Conservation (phyloP, 1,284 basidiomycete species). For the Austropuccinia psidii region DNA sequence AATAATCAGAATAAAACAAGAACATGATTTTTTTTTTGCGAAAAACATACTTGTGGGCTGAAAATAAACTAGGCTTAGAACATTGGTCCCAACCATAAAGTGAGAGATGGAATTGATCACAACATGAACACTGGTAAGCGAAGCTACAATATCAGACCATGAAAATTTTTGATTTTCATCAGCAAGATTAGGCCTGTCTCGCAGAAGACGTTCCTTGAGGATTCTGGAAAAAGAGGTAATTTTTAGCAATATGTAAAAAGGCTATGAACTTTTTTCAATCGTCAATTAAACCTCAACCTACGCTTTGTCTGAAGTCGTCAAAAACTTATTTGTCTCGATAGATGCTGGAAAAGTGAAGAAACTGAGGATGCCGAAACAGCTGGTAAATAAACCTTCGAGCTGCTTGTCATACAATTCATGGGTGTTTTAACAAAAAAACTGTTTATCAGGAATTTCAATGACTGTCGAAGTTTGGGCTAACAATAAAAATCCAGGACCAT, state of each 20-base stretch:
- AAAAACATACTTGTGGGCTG: constrained; percentile 2
- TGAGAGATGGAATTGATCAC: not conserved
- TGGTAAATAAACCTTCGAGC: constrained; percentile 15
- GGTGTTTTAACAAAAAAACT: too few relatives aligned
- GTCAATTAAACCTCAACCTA: not conserved
- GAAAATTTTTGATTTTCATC: not conserved
- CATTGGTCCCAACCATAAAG: not conserved
- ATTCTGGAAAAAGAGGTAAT: constrained; percentile 12
- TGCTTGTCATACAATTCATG: too few relatives aligned
- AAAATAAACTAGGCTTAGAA: constrained; percentile 20
- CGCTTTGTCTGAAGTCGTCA: not conserved
- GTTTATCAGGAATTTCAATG: not conserved
- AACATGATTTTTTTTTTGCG: too few relatives aligned
- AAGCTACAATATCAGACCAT: not conserved
- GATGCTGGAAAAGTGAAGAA: constrained; percentile 11
- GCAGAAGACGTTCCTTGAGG: not conserved
- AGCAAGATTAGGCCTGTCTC: not conserved
- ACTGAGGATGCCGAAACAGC: not conserved
- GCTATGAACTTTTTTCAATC: too few relatives aligned
- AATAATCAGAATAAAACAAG: too few relatives aligned
- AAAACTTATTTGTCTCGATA: not conserved
- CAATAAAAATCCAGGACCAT: constrained; percentile 28
- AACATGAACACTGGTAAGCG: constrained; percentile 9
- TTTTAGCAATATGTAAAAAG: too few relatives aligned
- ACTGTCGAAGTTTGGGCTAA: not conserved